Evolutionary conservation across 768 basidiomycete species (phyloP), one percentile per base, ranked within the genome.

Genomic region (Mycena pura): DNA sequence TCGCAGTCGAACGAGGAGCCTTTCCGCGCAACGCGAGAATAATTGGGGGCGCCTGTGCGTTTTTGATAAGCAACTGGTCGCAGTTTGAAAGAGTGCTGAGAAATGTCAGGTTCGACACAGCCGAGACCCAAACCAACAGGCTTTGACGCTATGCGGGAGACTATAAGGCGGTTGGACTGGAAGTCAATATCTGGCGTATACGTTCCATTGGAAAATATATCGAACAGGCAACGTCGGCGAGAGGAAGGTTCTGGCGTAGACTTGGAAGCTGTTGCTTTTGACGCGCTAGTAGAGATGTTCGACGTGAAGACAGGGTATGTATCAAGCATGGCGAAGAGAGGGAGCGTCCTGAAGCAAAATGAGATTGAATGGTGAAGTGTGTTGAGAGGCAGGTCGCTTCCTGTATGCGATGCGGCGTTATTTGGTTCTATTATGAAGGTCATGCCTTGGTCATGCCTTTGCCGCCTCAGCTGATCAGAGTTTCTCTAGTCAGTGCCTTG

Each of bases 401-500:
- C 36, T 47, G 53, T 53, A 53, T 45, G 36, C 21, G 19, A 45
- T 14, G 1, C 41, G 57, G 47, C 57, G 57, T 60, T 47, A 17
- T 47, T 31, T n/a, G 2, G 14, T 3, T 6, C 5, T 59, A 39
- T 49, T 66, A n/a, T n/a, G n/a, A n/a, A n/a, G n/a, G n/a, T 68
- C 32, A 38, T 13, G 39, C 29, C 57, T 22, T 36, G 43, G 47
- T 32, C 36, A 52, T 52, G 47, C 21, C 56, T 19, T 43, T 47
- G 14, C 55, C 48, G 27, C 44, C 48, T 19, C 63, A 44, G 22
- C 47, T 61, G 28, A 40, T 56, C 28, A 44, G 45, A 15, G 50
- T 45, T 22, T 60, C 34, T 41, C 45, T 46, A 38, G 36, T 78
- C 11, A 72, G 79, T 2, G 77, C 78, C 11, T 72, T 81, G 29